Conservation (phyloP, 768 basidiomycete species). For the Mycena metata region DNA sequence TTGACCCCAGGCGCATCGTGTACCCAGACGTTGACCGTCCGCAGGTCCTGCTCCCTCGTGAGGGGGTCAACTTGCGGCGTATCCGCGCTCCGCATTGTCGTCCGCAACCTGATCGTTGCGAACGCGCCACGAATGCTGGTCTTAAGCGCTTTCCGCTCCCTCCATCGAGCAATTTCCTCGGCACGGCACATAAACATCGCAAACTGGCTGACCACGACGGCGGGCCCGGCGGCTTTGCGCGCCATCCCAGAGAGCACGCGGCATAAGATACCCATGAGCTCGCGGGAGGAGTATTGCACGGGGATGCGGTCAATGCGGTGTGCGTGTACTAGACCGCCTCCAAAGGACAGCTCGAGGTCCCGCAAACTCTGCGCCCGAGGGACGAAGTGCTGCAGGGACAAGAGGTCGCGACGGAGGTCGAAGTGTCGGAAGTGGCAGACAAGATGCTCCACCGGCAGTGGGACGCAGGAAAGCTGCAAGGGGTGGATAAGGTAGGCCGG, state of each 20-base stretch:
- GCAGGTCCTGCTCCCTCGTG: no score
- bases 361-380: neutral
- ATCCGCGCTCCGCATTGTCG: no score
- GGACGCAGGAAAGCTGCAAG: neutral
- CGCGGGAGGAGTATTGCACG: neutral
- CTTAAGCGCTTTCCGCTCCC: no score
- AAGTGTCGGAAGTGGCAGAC: neutral
- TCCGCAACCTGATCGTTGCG: no score
- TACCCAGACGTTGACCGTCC: no score
- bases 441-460: neutral
- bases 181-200: neutral
- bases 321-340: neutral
- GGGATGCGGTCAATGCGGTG: neutral
- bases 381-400: neutral
- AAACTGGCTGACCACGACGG: neutral
- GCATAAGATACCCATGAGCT: neutral
- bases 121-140: neutral
- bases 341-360: neutral
- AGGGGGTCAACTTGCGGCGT: no score
- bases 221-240: neutral
- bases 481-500: neutral
- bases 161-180: neutral
- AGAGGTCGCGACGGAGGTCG: neutral
- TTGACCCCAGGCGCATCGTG: neutral
- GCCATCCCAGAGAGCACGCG: conserved; percentile 6